Evolutionary conservation across 257 asterid genomes (phyloP).

Genomic region (Gynochthodes officinalis): DNA sequence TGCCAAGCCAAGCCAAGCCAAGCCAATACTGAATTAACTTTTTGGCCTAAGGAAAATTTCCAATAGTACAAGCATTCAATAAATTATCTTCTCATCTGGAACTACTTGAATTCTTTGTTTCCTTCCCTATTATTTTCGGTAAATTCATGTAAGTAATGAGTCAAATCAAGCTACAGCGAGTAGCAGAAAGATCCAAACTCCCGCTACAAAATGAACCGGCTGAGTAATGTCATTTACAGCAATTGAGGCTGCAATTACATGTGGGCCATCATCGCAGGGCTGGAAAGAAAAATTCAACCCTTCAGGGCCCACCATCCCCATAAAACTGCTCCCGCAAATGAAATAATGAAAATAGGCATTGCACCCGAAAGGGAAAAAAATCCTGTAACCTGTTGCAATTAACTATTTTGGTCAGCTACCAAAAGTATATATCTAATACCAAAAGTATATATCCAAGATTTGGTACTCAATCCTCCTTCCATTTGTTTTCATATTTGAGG

Average conservation of each 20-base stretch:
- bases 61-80: too few species aligned
- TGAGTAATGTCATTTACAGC: slow-evolving; percentile 12
- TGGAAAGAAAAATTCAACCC: slow-evolving; percentile 23
- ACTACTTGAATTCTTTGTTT: too few species aligned
- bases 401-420: slow-evolving; percentile 8
- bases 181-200: background rate
- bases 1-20: too few species aligned
- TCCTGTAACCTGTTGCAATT: slow-evolving; percentile 5
- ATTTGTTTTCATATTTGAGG: slow-evolving; percentile 91
- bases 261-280: slow-evolving; percentile 24
- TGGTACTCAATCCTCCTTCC: slow-evolving; percentile 52
- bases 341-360: slow-evolving; percentile 40
- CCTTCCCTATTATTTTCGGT: background rate
- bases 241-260: slow-evolving; percentile 14
- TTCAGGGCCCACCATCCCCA: slow-evolving; percentile 17
- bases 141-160: too few species aligned
- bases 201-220: slow-evolving; percentile 1
- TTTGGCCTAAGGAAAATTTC: too few species aligned
- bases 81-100: too few species aligned
- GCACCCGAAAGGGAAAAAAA: slow-evolving; percentile 21
- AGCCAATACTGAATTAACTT: too few species aligned
- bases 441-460: background rate
- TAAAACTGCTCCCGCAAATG: slow-evolving; percentile 26
- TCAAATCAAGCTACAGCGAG: too few species aligned
- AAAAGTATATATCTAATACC: slow-evolving; percentile 1